phyloP scores from a whole-genome alignment of 768 basidiomycete genomes.

The Tylopilus cervinicoccineus region DNA sequence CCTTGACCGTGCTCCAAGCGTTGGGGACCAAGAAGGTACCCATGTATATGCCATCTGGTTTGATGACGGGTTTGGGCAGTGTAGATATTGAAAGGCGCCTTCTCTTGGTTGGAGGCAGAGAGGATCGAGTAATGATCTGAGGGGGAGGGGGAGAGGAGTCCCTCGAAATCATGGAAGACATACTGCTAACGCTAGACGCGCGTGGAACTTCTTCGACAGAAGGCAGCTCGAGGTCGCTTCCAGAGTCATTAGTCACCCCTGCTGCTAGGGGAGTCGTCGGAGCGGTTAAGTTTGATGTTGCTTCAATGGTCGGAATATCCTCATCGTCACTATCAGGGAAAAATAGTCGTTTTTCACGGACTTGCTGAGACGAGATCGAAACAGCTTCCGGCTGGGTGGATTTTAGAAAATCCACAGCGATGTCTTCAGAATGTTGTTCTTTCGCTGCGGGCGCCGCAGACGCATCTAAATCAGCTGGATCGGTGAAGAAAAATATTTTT shows the following conservation, averaged over 20 bases:
- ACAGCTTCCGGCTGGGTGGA: neutral
- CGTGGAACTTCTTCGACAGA: slow-evolving; percentile 32
- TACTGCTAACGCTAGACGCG: slow-evolving; percentile 39
- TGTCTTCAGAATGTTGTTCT: slow-evolving; percentile 7
- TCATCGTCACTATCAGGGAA: slow-evolving; percentile 45
- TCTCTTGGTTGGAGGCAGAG: slow-evolving; percentile 46
- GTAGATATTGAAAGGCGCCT: slow-evolving; percentile 41
- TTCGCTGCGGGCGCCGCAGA: neutral
- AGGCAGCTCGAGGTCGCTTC: slow-evolving; percentile 35
- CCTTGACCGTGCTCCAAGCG: slow-evolving; percentile 77
- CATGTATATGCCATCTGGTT: slow-evolving; percentile 42
- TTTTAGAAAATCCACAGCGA: neutral
- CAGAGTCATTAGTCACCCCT: slow-evolving; percentile 29
- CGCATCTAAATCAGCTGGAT: slow-evolving; percentile 49
- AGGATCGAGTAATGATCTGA: slow-evolving; percentile 3
- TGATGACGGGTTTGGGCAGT: slow-evolving; percentile 10
- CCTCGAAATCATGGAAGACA: slow-evolving; percentile 30
- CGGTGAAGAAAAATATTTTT: slow-evolving; percentile 52
- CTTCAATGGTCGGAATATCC: slow-evolving; percentile 19
- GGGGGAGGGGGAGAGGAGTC: slow-evolving; percentile 24
- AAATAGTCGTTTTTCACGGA: slow-evolving; percentile 35
- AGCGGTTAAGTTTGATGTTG: neutral
- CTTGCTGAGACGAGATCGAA: slow-evolving; percentile 9
- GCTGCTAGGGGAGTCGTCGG: slow-evolving; percentile 28
- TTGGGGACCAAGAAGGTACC: slow-evolving; percentile 68